phyloP scores from a whole-genome alignment of 768 basidiomycete species.

The Rhodosporidiobolus odoratus region DNA sequence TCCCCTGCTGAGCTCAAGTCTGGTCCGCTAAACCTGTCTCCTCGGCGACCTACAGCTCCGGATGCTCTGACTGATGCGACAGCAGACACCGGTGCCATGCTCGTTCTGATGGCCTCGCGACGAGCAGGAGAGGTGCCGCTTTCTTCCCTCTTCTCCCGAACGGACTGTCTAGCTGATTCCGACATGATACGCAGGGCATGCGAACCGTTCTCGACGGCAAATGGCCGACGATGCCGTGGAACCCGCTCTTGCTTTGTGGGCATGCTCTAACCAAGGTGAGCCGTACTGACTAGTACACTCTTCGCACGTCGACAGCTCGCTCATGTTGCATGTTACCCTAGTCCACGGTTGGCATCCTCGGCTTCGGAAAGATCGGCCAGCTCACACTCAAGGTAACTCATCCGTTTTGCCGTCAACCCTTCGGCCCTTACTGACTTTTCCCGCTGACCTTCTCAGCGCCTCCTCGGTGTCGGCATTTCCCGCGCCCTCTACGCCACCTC shows the following conservation, averaged over 20 bases:
- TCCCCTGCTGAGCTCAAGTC: background rate
- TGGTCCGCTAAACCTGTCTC: background rate
- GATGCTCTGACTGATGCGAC: conserved; percentile 91
- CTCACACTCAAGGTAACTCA: conserved; percentile 56
- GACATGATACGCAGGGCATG: conserved; percentile 1
- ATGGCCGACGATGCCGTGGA: conserved; percentile 77
- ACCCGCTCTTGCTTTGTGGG: conserved; percentile 76
- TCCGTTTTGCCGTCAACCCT: background rate
- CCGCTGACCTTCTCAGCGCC: conserved; percentile 51
- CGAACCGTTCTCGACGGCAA: conserved; percentile 45
- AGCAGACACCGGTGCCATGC: conserved; percentile 83
- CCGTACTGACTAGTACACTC: background rate
- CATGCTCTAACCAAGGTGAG: conserved; percentile 47
- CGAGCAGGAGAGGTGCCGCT: conserved; percentile 67
- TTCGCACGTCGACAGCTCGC: background rate
- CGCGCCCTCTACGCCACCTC: conserved; percentile 63
- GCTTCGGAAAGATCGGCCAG: conserved; percentile 84
- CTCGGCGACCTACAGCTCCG: conserved; percentile 57
- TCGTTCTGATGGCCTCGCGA: conserved; percentile 88
- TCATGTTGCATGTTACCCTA: background rate
- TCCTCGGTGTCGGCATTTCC: conserved; percentile 75
- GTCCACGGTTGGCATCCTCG: conserved; percentile 76
- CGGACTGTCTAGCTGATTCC: background rate
- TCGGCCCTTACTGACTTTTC: background rate
- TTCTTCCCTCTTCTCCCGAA: conserved; percentile 37